A percentile compares a stretch with the other conserved stretches of the same genome.
phyloP scores from a whole-genome alignment of 2,329 filamentous ascomycete genomes.

The Zalaria sp. region DNA sequence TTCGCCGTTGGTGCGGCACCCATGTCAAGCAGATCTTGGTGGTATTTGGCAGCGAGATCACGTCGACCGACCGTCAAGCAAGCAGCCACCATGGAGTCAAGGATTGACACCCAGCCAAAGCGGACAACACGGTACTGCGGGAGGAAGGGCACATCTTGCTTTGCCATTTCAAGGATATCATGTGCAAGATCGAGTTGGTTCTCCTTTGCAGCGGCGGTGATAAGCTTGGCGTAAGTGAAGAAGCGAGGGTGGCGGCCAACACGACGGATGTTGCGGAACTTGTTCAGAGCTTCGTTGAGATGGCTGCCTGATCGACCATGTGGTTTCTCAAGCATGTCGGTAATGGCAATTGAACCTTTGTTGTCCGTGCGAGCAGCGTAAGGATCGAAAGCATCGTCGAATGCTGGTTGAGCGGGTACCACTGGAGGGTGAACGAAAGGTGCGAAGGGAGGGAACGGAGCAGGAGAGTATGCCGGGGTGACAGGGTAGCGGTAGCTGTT shows the following conservation, averaged over 20 bases:
- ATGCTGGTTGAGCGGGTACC: slow-evolving; percentile 42
- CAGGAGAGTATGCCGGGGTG: slow-evolving; percentile 31
- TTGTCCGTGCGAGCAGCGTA: slow-evolving; percentile 85
- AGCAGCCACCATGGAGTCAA: slow-evolving; percentile 92
- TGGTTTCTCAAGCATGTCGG: slow-evolving; percentile 73
- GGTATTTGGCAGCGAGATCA: slow-evolving; percentile 67
- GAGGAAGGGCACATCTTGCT: slow-evolving; percentile 72
- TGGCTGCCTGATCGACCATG: slow-evolving; percentile 54
- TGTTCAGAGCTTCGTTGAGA: slow-evolving; percentile 65
- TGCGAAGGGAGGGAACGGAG: slow-evolving; percentile 30
- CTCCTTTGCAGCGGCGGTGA: slow-evolving; percentile 79
- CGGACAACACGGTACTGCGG: slow-evolving; percentile 75
- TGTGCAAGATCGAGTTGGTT: slow-evolving; percentile 69
- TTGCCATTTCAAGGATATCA: slow-evolving; percentile 80
- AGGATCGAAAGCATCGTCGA: slow-evolving; percentile 78
- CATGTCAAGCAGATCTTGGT: slow-evolving; percentile 82
- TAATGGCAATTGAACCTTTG: slow-evolving; percentile 81
- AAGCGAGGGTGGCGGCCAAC: slow-evolving; percentile 85
- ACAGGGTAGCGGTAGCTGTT: slow-evolving; percentile 41
- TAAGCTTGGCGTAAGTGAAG: slow-evolving; percentile 93
- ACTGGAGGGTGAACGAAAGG: slow-evolving; percentile 31
- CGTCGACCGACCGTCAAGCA: slow-evolving; percentile 75
- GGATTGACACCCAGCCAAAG: slow-evolving; percentile 91
- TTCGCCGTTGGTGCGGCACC: slow-evolving; percentile 88
- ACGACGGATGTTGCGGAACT: slow-evolving; percentile 87